Percentiles rank a stretch among this genome's conserved stretches.
These are phyloP conservation scores for Primulina huaijiensis DNA, from an alignment of 257 asterid genomes.

Conservation along the genomic window DNA sequence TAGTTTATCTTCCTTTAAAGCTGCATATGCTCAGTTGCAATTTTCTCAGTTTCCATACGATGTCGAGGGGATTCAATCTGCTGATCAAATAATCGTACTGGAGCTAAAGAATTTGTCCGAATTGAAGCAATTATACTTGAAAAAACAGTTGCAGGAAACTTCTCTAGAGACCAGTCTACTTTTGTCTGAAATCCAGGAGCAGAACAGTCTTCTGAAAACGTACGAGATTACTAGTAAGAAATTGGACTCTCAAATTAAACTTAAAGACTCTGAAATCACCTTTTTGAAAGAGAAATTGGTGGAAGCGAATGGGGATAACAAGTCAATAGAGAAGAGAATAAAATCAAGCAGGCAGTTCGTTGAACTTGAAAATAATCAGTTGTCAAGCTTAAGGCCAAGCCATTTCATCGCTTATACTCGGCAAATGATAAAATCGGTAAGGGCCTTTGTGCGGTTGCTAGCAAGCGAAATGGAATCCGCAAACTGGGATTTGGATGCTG, in stretches of 20 bases:
- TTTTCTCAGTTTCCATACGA: conserved; percentile 78
- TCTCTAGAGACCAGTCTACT: conserved; percentile 53
- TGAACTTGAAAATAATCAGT: conserved; percentile 28
- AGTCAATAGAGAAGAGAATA: conserved; percentile 54
- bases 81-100: conserved; percentile 55
- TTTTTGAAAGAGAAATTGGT: conserved; percentile 70
- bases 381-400: conserved; percentile 46
- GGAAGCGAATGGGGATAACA: conserved; percentile 53
- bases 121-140: conserved; percentile 54
- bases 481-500: conserved; percentile 72
- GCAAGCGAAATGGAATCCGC: conserved; percentile 59
- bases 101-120: conserved; percentile 70
- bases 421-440: conserved; percentile 51
- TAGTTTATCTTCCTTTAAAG: conserved; percentile 58
- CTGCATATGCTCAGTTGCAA: conserved; percentile 76
- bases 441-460: conserved; percentile 58
- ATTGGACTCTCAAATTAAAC: conserved; percentile 68
- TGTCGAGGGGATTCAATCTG: conserved; percentile 70
- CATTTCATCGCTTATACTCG: conserved; percentile 45
- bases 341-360: conserved; percentile 46
- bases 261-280: conserved; percentile 71
- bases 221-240: conserved; percentile 65
- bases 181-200: conserved; percentile 63
- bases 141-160: conserved; percentile 47
- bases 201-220: conserved; percentile 46